Evolutionary conservation across 108 stramenopile species (phyloP).

Genomic region (Cylindrotheca fusiformis): DNA sequence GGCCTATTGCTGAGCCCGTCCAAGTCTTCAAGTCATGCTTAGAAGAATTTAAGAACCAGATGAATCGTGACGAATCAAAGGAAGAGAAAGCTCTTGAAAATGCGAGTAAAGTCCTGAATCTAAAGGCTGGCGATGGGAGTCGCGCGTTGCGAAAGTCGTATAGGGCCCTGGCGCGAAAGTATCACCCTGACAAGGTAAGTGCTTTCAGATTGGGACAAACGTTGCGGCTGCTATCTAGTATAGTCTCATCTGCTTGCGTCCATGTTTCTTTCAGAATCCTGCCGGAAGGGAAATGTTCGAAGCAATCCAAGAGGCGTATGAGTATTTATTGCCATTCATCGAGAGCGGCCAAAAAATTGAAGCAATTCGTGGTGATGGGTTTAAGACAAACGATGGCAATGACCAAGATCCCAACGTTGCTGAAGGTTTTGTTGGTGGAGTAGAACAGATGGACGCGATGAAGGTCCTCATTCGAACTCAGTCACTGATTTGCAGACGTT

Average conservation of each 20-base stretch:
- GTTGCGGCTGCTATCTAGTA: not conserved
- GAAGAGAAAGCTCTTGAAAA: slow-evolving; percentile 50
- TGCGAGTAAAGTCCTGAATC: slow-evolving; percentile 43
- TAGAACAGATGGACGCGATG: slow-evolving; percentile 44
- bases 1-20: slow-evolving; percentile 77
- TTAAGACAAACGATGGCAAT: not conserved
- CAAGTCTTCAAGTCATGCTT: slow-evolving; percentile 66
- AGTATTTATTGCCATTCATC: slow-evolving; percentile 57
- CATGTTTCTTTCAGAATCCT: slow-evolving; percentile 38
- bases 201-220: not conserved
- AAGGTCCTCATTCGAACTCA: slow-evolving; percentile 62
- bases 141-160: slow-evolving; percentile 63
- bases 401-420: slow-evolving; percentile 10
- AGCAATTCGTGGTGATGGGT: slow-evolving; percentile 5
- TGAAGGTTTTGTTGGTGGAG: slow-evolving; percentile 47
- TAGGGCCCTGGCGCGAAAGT: slow-evolving; percentile 59
- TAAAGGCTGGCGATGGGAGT: slow-evolving; percentile 46
- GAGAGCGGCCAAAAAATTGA: slow-evolving; percentile 52
- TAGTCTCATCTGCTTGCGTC: slow-evolving; percentile 1
- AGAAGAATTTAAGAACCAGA: slow-evolving; percentile 62
- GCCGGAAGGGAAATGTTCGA: slow-evolving; percentile 79
- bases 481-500: slow-evolving; percentile 67
- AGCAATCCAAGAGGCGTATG: slow-evolving; percentile 70
- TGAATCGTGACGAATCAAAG: slow-evolving; percentile 44
- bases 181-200: slow-evolving; percentile 67